These are phyloP conservation scores for Apiosordaria backusii DNA, from an alignment of 495 filamentous ascomycete species.

Conservation along the genomic window DNA sequence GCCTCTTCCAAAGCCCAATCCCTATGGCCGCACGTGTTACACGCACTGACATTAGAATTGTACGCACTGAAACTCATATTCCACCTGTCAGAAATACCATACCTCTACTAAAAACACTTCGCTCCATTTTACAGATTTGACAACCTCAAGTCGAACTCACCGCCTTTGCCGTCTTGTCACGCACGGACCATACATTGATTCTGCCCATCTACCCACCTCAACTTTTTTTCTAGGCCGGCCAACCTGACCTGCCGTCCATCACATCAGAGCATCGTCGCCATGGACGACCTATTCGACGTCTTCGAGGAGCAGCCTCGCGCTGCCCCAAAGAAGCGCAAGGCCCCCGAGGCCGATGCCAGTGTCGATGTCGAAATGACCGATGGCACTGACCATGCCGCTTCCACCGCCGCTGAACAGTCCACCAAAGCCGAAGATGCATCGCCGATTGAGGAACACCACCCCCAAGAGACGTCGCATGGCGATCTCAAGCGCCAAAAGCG, in stretches of 20 bases:
- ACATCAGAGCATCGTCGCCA: slow-evolving; percentile 28
- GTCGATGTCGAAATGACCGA: slow-evolving; percentile 55
- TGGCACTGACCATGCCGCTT: slow-evolving; percentile 15
- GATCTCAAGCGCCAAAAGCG: slow-evolving; percentile 69
- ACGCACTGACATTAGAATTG: too few species aligned
- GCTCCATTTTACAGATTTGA: too few species aligned
- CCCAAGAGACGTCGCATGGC: slow-evolving; percentile 25
- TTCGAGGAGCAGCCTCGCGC: slow-evolving; percentile 66
- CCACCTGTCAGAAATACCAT: too few species aligned
- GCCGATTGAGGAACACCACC: slow-evolving; percentile 26
- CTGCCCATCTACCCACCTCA: not conserved
- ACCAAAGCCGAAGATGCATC: slow-evolving; percentile 15
- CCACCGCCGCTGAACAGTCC: slow-evolving; percentile 9
- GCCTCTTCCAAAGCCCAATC: too few species aligned
- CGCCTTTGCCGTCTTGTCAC: not conserved
- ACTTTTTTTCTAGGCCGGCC: slow-evolving; percentile 1
- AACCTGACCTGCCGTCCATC: not conserved
- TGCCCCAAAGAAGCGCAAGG: slow-evolving; percentile 63
- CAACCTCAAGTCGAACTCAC: too few species aligned
- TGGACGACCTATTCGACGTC: slow-evolving; percentile 84
- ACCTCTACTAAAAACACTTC: too few species aligned
- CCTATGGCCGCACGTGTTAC: too few species aligned
- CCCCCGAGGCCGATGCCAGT: slow-evolving; percentile 58
- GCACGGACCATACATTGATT: not conserved
- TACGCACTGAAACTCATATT: too few species aligned